phyloP scores from a whole-genome alignment of 352 stramenopile species.

The Chrysophaeum taylorii region DNA sequence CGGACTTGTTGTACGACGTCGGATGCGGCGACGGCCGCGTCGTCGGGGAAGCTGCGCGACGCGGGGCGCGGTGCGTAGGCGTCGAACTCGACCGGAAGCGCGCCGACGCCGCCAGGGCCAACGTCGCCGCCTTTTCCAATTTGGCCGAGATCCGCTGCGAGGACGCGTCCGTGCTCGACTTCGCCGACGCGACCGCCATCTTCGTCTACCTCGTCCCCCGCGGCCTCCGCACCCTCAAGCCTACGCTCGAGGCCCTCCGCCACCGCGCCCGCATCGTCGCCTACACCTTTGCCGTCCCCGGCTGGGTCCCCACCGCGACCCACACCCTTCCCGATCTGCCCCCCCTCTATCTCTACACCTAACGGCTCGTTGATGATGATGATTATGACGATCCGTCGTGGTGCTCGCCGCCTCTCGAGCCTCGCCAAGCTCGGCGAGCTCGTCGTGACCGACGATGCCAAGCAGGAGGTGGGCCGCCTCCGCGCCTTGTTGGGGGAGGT shows the following conservation, averaged over 20 bases:
- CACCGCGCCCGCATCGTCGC: too few relatives aligned
- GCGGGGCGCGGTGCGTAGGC: conserved; percentile 33
- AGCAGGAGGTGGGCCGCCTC: neutral
- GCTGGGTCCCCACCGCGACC: too few relatives aligned
- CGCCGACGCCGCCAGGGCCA: conserved; percentile 29
- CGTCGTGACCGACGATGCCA: neutral
- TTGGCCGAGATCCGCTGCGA: conserved; percentile 13
- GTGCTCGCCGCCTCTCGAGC: too few relatives aligned
- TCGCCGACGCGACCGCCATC: conserved; percentile 35
- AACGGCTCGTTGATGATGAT: too few relatives aligned
- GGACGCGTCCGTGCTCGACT: conserved; percentile 32
- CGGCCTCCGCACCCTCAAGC: conserved; percentile 41
- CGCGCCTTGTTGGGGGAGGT: conserved; percentile 2
- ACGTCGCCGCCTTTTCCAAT: conserved; percentile 21
- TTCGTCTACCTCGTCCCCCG: conserved; percentile 53
- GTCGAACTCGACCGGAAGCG: conserved; percentile 44
- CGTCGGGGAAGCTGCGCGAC: conserved; percentile 14
- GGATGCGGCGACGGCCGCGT: conserved; percentile 48
- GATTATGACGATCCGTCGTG: too few relatives aligned
- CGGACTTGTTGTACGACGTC: conserved; percentile 36
- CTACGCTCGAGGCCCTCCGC: too few relatives aligned
- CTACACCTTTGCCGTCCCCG: too few relatives aligned
- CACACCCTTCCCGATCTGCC: too few relatives aligned
- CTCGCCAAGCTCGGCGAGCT: too few relatives aligned
- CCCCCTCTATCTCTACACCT: too few relatives aligned